Evolutionary conservation across 371 early-diverging fungal genomes (phyloP).

Genomic region (Amoeboaphelidium occidentale): DNA sequence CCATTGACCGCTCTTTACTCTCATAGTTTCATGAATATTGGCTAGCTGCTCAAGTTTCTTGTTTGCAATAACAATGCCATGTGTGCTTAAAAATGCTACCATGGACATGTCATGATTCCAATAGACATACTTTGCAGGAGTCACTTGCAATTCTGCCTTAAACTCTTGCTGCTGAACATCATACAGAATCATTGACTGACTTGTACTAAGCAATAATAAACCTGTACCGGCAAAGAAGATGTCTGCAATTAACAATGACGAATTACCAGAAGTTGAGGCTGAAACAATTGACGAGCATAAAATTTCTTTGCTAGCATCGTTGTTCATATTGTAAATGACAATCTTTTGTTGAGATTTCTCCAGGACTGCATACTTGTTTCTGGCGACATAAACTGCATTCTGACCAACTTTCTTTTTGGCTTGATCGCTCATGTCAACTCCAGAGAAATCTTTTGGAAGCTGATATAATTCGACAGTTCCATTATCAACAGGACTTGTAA

Average conservation of each 20-base stretch:
- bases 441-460: constrained; percentile 42
- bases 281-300: no score
- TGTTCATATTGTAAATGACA: not conserved
- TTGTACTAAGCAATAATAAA: constrained; percentile 43
- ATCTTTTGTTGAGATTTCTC: constrained; percentile 33
- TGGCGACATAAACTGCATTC: constrained; percentile 71
- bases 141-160: constrained; percentile 42
- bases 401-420: constrained; percentile 20
- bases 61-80: constrained; percentile 63
- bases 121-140: constrained; percentile 59
- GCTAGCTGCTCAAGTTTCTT: constrained; percentile 58
- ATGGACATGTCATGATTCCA: constrained; percentile 67
- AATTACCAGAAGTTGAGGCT: not conserved
- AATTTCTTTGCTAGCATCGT: not conserved
- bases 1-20: constrained; percentile 90
- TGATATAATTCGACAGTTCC: constrained; percentile 64
- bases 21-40: constrained; percentile 82
- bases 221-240: constrained; percentile 66
- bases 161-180: constrained; percentile 59
- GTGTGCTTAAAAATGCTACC: constrained; percentile 77
- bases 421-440: constrained; percentile 5
- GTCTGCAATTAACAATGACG: constrained; percentile 14
- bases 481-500: constrained; percentile 54
- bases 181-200: constrained; percentile 55
- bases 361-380: constrained; percentile 81